Percentiles rank a stretch among this genome's conserved stretches.
Evolutionary conservation across 257 asterid genomes (phyloP).

Genomic region (Solanum bulbocastanum): DNA sequence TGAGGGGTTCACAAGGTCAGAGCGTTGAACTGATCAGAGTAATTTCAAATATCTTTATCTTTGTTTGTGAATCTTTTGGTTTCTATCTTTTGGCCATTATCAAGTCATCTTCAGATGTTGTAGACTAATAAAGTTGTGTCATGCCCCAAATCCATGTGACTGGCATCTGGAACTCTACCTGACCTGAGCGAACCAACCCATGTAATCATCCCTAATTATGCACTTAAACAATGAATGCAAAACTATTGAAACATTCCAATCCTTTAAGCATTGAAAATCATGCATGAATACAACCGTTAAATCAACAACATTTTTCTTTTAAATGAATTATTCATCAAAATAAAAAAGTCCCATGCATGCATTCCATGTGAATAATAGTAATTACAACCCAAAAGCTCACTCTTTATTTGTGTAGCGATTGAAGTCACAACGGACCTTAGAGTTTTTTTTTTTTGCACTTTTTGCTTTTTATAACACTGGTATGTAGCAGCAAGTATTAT

Average conservation of each 20-base stretch:
- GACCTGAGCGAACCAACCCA: neutral
- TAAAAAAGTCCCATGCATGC: neutral
- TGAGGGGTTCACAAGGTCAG: conserved; percentile 59
- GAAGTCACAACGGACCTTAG: neutral
- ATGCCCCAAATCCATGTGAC: neutral
- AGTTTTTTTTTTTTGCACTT: neutral
- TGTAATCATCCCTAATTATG: neutral
- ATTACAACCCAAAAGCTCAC: neutral
- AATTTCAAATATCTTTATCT: conserved; percentile 6
- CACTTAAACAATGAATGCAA: neutral
- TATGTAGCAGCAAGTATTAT: neutral
- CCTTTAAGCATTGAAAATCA: neutral
- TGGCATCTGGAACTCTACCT: neutral
- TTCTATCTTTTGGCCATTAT: neutral
- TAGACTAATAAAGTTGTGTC: neutral
- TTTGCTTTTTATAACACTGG: neutral
- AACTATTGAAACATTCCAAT: neutral
- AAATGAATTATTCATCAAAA: neutral
- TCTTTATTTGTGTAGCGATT: neutral
- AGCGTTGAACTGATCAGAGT: conserved; percentile 75
- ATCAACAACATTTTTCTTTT: neutral
- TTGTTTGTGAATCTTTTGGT: neutral
- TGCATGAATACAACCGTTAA: neutral
- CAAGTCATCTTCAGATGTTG: neutral
- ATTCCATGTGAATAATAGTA: neutral